Percentiles rank a stretch among this genome's conserved stretches.
phyloP scores from a whole-genome alignment of 495 filamentous ascomycete genomes.

The Lentithecium fluviatile region DNA sequence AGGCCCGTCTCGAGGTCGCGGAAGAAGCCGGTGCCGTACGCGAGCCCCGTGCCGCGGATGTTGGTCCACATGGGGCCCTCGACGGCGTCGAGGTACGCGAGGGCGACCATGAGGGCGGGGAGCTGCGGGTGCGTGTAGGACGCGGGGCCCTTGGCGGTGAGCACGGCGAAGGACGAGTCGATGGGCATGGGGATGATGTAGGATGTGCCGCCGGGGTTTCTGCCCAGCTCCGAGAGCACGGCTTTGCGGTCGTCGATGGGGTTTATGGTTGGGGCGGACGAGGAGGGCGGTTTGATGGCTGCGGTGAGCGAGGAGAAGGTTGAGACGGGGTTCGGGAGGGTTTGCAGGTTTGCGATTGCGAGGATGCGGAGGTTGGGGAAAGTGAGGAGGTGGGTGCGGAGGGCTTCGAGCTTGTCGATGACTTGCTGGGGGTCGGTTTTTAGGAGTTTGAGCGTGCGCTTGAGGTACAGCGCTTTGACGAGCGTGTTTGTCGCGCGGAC shows the following conservation, averaged over 20 bases:
- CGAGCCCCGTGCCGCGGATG: constrained; percentile 85
- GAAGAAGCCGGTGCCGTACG: constrained; percentile 78
- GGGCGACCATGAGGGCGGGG: constrained; percentile 80
- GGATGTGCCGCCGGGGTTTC: constrained; percentile 66
- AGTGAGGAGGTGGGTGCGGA: constrained; percentile 70
- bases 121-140: constrained; percentile 73
- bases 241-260: constrained; percentile 59
- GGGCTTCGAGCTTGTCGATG: constrained; percentile 69
- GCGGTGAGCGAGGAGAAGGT: constrained; percentile 69
- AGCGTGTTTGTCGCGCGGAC: constrained; percentile 75
- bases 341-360: constrained; percentile 78
- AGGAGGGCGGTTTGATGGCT: constrained; percentile 36
- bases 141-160: constrained; percentile 69
- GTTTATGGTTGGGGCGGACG: constrained; percentile 48
- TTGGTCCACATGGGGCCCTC: constrained; percentile 94
- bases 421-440: constrained; percentile 69
- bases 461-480: constrained; percentile 84
- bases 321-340: constrained; percentile 73
- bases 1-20: constrained; percentile 75
- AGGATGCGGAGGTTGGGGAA: constrained; percentile 81
- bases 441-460: constrained; percentile 74
- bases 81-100: constrained; percentile 85
- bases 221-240: constrained; percentile 69
- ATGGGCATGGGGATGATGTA: constrained; percentile 88
- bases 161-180: constrained; percentile 85